Conservation (phyloP, 2,329 filamentous ascomycete genomes). For the Ophiostoma quercus region DNA sequence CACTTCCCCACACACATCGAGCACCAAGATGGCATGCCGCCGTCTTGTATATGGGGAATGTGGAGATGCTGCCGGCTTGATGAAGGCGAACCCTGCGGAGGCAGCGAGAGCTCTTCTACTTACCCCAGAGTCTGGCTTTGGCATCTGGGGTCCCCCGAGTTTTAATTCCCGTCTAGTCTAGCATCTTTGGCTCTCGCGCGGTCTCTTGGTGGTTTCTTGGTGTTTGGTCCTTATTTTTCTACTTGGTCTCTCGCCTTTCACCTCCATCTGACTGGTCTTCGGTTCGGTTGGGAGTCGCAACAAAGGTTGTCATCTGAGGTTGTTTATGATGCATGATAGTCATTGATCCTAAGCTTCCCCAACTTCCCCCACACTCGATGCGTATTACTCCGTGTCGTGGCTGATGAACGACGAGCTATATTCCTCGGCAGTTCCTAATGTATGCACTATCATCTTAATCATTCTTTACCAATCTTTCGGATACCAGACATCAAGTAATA, state of each 20-base stretch:
- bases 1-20: conserved; percentile 1
- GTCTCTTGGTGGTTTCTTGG: background rate
- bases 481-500: background rate
- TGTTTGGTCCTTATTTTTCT: background rate
- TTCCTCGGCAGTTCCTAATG: background rate
- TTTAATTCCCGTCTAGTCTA: background rate
- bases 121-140: background rate
- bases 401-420: background rate
- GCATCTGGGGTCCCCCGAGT: conserved; percentile 7
- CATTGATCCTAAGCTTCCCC: background rate
- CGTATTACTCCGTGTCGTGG: background rate
- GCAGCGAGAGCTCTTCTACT: background rate
- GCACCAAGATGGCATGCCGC: conserved; percentile 7
- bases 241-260: background rate
- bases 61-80: conserved; percentile 5
- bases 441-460: background rate
- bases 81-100: conserved; percentile 3
- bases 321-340: background rate
- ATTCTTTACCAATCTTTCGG: background rate
- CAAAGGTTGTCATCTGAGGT: background rate
- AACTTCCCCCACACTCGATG: background rate
- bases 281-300: background rate
- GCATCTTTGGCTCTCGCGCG: background rate
- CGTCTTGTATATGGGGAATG: background rate
- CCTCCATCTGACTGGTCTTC: background rate